phyloP scores from a whole-genome alignment of 2,329 filamentous ascomycete species.

The Botrytis elliptica region DNA sequence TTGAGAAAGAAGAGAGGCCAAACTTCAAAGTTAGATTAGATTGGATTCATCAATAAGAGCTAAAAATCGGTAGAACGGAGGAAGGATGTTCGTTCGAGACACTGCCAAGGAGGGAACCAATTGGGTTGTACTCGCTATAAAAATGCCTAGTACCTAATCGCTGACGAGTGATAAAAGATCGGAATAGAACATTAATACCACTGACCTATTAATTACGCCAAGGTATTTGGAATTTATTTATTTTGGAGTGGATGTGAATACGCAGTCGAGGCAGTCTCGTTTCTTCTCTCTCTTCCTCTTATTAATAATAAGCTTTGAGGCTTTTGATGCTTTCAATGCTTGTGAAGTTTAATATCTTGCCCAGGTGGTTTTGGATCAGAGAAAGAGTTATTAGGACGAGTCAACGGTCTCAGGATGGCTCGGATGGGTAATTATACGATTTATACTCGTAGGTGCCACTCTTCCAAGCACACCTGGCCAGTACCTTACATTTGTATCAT shows the following conservation, averaged over 20 bases:
- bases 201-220: slow-evolving; percentile 10
- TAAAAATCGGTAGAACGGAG: slow-evolving; percentile 16
- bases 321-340: not conserved
- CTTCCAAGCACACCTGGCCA: not conserved
- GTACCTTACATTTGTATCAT: not conserved
- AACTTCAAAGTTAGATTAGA: slow-evolving; percentile 12
- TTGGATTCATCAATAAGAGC: slow-evolving; percentile 13
- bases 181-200: not conserved
- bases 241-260: not conserved
- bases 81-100: slow-evolving; percentile 18
- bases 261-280: not conserved
- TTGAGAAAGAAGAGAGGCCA: slow-evolving; percentile 3
- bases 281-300: not conserved
- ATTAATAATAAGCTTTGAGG: not conserved
- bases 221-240: not conserved
- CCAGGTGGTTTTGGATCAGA: not conserved
- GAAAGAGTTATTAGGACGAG: not conserved
- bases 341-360: not conserved
- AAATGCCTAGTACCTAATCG: not conserved
- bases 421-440: not conserved
- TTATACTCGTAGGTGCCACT: not conserved
- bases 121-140: not conserved
- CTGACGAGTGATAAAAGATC: not conserved
- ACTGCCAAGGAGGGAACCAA: not conserved
- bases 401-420: not conserved